These are phyloP conservation scores for Haematococcus lacustris DNA, from an alignment of 139 green algal genomes.

Conservation along the genomic window DNA sequence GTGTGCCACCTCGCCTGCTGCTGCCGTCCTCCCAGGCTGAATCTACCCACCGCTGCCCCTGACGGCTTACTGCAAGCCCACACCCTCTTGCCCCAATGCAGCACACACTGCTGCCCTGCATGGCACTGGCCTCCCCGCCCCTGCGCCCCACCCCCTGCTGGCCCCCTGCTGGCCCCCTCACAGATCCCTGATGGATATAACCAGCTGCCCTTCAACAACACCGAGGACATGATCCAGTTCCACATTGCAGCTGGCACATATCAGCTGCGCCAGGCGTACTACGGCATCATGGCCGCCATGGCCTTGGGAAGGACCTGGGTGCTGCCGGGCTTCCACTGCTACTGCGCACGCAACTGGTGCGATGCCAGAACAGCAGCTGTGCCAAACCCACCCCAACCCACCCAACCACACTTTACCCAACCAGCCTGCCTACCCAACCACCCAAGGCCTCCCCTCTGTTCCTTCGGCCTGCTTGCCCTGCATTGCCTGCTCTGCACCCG, in stretches of 20 bases:
- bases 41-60: not conserved
- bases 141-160: not conserved
- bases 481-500: not conserved
- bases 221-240: slow-evolving; percentile 18
- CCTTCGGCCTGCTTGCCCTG: not conserved
- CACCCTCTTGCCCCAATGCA: not conserved
- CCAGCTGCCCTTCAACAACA: not conserved
- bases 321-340: slow-evolving; percentile 30
- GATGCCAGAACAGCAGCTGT: not conserved
- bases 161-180: too few relatives aligned
- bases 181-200: not conserved
- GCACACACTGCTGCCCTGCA: not conserved
- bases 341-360: slow-evolving; percentile 28
- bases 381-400: not conserved
- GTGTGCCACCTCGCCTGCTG: too few relatives aligned
- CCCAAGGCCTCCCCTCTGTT: not conserved
- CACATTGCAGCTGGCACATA: not conserved
- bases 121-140: not conserved
- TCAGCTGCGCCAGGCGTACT: slow-evolving; percentile 36
- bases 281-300: slow-evolving; percentile 14
- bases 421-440: not conserved
- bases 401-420: not conserved
- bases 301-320: slow-evolving; percentile 17
- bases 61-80: not conserved
- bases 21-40: not conserved